Conservation (phyloP, 441 rosid genomes). For the Bruguiera hainesii region DNA sequence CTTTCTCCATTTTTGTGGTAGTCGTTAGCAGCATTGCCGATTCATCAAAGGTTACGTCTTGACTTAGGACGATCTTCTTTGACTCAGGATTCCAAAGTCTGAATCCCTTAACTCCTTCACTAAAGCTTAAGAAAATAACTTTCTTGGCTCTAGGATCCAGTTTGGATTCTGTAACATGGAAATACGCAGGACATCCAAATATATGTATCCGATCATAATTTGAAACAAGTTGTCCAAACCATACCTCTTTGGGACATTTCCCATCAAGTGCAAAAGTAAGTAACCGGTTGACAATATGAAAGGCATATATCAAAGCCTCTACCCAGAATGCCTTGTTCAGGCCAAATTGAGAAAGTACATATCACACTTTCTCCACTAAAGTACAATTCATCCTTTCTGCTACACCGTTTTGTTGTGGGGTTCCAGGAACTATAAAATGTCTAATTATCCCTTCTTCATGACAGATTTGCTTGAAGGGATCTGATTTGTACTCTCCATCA, state of each 20-base stretch:
- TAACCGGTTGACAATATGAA: not conserved
- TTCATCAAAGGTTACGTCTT: not conserved
- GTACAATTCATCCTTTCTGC: not conserved
- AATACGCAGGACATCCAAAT: not conserved
- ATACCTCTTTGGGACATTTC: not conserved
- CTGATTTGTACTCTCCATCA: too few species aligned
- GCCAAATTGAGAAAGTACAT: not conserved
- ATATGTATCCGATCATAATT: not conserved
- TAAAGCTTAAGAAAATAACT: not conserved
- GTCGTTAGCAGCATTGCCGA: too few species aligned
- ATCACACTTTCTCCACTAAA: not conserved
- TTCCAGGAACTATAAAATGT: not conserved
- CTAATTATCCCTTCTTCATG: not conserved
- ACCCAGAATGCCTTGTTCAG: too few species aligned
- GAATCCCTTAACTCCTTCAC: not conserved
- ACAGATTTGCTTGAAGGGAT: too few species aligned
- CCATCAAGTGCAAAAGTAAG: not conserved
- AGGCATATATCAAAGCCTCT: not conserved
- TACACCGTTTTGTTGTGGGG: conserved; percentile 3
- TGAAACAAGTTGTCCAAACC: not conserved
- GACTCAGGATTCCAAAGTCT: not conserved
- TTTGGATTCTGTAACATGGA: not conserved
- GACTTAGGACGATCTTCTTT: not conserved
- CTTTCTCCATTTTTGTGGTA: too few species aligned
- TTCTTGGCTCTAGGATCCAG: not conserved